Evolutionary conservation across 2,329 filamentous ascomycete genomes (phyloP).

Genomic region (Monosporascus ibericus): DNA sequence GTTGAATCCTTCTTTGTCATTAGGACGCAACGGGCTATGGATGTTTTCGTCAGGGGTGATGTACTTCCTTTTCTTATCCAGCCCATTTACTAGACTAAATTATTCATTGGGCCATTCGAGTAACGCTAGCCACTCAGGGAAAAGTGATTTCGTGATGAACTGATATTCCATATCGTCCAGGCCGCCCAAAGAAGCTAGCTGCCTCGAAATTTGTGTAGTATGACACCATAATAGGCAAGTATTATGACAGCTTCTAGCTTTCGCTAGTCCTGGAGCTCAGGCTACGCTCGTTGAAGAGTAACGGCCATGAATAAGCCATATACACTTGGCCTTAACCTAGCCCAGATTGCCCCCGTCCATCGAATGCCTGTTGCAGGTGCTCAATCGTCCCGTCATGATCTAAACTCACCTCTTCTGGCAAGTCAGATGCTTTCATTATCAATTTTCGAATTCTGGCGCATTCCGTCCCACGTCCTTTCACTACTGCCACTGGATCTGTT

Average conservation of each 20-base stretch:
- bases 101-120: slow-evolving; percentile 7
- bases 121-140: slow-evolving; percentile 1
- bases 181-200: slow-evolving; percentile 7
- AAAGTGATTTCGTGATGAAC: slow-evolving; percentile 2
- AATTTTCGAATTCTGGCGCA: slow-evolving; percentile 3
- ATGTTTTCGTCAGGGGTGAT: no score
- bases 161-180: slow-evolving; percentile 4
- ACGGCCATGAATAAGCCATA: slow-evolving; percentile 6
- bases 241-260: slow-evolving; percentile 5
- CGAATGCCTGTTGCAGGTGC: slow-evolving; percentile 6
- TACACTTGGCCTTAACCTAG: neutral
- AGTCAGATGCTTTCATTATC: slow-evolving; percentile 1
- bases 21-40: no score
- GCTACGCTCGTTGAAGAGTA: slow-evolving; percentile 5
- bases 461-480: slow-evolving; percentile 4
- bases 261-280: slow-evolving; percentile 8
- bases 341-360: slow-evolving; percentile 1
- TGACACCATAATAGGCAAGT: slow-evolving; percentile 6
- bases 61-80: no score
- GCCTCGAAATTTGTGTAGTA: slow-evolving; percentile 1
- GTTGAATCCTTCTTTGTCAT: no score
- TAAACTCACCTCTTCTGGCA: slow-evolving; percentile 2
- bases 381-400: slow-evolving; percentile 5
- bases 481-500: neutral
- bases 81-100: neutral